Conservation (phyloP, 176 grass and related monocot species). For the Triticum urartu region DNA sequence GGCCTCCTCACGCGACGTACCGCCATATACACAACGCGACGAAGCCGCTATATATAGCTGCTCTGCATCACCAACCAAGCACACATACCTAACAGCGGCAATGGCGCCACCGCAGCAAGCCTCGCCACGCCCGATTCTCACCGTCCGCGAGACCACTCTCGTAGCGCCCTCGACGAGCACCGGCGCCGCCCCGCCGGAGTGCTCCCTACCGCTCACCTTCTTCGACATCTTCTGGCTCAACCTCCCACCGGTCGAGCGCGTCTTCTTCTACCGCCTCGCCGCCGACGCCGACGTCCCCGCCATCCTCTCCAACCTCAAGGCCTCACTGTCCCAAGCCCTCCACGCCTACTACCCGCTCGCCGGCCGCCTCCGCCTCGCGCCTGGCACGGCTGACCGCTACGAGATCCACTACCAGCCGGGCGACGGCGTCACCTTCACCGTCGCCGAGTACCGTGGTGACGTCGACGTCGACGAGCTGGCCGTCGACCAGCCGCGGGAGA, state of each 20-base stretch:
- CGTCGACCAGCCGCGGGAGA: no score
- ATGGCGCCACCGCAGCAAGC: neutral
- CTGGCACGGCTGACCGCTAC: neutral
- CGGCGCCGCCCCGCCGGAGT: neutral
- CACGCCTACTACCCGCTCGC: constrained; percentile 7
- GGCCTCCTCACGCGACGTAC: no score
- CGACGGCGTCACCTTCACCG: neutral
- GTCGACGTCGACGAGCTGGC: neutral
- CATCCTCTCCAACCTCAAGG: neutral
- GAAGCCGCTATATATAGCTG: no score
- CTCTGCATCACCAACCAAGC: no score
- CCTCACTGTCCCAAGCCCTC: neutral
- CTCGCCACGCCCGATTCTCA: neutral
- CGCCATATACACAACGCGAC: no score
- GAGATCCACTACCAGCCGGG: neutral
- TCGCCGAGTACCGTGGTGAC: neutral
- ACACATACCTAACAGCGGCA: neutral
- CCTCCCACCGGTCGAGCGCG: neutral
- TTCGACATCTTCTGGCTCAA: neutral
- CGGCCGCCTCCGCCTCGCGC: neutral
- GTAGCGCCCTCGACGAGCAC: neutral
- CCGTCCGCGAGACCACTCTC: neutral
- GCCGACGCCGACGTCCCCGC: neutral
- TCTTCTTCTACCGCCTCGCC: constrained; percentile 3
- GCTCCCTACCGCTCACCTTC: constrained; percentile 11